Base-by-base conservation (phyloP, 495 filamentous ascomycete genomes). In the Talaromyces proteolyticus region DNA sequence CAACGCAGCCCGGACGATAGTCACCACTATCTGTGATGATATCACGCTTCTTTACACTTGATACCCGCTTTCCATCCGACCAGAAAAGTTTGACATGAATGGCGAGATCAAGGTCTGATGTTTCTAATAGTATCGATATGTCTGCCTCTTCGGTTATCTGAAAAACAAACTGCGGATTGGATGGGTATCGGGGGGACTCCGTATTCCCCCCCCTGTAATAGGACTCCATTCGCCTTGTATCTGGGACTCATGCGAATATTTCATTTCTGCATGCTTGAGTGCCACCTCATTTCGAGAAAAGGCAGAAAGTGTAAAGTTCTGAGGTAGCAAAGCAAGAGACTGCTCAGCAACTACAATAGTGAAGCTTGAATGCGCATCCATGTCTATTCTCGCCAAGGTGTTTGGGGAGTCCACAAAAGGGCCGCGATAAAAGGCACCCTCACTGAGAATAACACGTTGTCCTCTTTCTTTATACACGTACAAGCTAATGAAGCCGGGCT, bases 341-440 rank as follows among this genome's bases (percentile, higher is more conserved):
- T 93, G 81, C 58, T 94, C 81, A 8, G 87, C 82, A 26, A 91
- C 75, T 19, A 91, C 90, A 17, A 89, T 67, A 0, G 92, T 97
- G 59, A 91, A 91, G 1, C 74, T 70, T 18, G 73, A 70, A 20
- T 67, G 59, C 17, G 80, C 60, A 20, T 77, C 64, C 52, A 88
- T 74, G 8, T 87, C 81, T 37, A 94, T 75, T 49, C 84, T 81
- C 24, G 93, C 82, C 12, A 97, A 80, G 10, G 86, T 94, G 61
- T 97, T 95, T 11, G 91, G 90, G 2, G 91, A 92, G 63, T 96
- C 91, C 29, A 97, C 91, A 55, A 86, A 95, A n/a, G 87, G 84
- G 1, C 86, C 84, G 38, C 83, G 77, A 55, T 86, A 71, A 4
- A 87, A 62, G 17, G 80, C 74, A 8, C 75, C 77, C 46, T 92